Percentiles rank a stretch among this genome's conserved stretches.
These are phyloP conservation scores for Plasmodium gonderi DNA, from an alignment of 169 alveolate species.

Conservation along the genomic window DNA sequence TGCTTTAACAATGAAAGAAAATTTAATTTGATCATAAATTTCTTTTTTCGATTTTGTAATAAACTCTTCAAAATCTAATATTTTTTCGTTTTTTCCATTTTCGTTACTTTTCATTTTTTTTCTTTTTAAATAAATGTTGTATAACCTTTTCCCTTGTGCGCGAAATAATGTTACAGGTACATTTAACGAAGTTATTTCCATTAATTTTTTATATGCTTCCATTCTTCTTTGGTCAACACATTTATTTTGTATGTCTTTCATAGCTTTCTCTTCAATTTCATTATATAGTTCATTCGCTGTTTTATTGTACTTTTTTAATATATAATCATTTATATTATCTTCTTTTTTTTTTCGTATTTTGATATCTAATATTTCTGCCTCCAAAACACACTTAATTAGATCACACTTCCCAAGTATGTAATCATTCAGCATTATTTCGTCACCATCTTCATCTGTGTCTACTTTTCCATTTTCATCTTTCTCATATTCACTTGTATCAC, in stretches of 20 bases:
- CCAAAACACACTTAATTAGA: constrained; percentile 57
- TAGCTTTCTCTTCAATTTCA: constrained; percentile 57
- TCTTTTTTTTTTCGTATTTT: constrained; percentile 23
- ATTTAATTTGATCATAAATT: constrained; percentile 67
- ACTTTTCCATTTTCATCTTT: background rate
- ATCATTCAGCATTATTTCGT: constrained; percentile 34
- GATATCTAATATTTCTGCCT: constrained; percentile 27
- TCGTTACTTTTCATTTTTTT: constrained; percentile 21
- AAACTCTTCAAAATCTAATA: constrained; percentile 53
- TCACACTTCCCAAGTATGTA: constrained; percentile 66
- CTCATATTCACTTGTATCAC: constrained; percentile 47
- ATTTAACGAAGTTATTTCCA: constrained; percentile 68
- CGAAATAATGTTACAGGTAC: constrained; percentile 63
- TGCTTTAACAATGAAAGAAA: constrained; percentile 65
- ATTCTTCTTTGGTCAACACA: constrained; percentile 74
- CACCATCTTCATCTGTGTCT: background rate
- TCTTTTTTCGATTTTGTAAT: constrained; percentile 56
- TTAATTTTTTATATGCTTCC: constrained; percentile 74
- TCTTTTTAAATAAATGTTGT: constrained; percentile 33
- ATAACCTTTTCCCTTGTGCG: constrained; percentile 71
- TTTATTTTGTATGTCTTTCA: constrained; percentile 61
- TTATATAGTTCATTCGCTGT: constrained; percentile 49
- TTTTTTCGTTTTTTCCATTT: constrained; percentile 15
- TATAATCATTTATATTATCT: constrained; percentile 23
- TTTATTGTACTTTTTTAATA: constrained; percentile 48